Base-by-base conservation (phyloP, 805 yeast species). In the Metschnikowia vanudenii region DNA sequence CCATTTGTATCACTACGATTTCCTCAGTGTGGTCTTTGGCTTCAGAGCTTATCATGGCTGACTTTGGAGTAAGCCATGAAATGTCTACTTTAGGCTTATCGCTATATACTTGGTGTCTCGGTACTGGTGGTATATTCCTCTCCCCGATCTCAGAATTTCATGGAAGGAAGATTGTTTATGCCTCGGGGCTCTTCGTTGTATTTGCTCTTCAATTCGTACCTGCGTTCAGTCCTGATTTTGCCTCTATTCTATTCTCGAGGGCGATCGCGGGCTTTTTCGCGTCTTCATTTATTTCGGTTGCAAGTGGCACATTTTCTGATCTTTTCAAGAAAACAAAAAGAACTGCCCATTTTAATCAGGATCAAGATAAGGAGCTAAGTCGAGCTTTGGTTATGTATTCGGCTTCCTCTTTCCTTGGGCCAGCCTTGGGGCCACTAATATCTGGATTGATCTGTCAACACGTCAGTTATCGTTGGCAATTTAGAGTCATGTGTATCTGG, bases 101-200 rank as follows among this genome's bases (percentile, higher is more conserved):
- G 16, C 45, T 58, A n/a, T 65, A 52, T 45, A 61, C 63, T 19
- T 55, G 58, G 56, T 62, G 62, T 4, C 48, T 65, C 34, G 68
- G 68, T 13, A 52, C 56, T 7, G 68, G 69, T 7, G 65, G 64
- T 1, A 55, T 63, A 22, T 61, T 65, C 42, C 53, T 85, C 46
- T 85, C 89, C 2, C 78, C 79, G 42, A 58, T 79, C 12, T 80
- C 87, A 17, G 94, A 86, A 59, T 64, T 79, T 29, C 68, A 74
- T 49, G 94, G 94, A 1, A 69, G 94, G 46, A 77, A 76, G 35
- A 68, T 75, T 8, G 63, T 80, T 4, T 63, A 85, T 33, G 49
- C 71, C 1, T 59, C 66, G 2, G 66, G 67, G 3, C 47, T 63
- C 2, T 31, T 48, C 6, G 34, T 59, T 10, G 55, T 55, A 13